Evolutionary conservation across 2,329 filamentous ascomycete species (phyloP).

Genomic region (Ceratocystis harringtonii): DNA sequence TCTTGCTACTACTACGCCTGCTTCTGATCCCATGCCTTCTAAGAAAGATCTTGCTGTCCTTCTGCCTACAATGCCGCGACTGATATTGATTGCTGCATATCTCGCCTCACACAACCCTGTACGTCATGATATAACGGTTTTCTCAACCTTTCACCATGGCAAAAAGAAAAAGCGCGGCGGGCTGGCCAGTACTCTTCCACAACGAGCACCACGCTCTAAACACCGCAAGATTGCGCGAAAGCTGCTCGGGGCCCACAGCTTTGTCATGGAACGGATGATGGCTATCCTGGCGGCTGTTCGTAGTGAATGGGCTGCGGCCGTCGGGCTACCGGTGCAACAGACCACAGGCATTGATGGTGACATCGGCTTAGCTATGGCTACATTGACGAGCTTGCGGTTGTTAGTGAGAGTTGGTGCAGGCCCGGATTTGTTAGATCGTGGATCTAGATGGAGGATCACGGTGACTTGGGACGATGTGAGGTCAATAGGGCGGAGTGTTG

Average conservation of each 20-base stretch:
- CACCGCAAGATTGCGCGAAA: slow-evolving; percentile 62
- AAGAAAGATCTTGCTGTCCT: slow-evolving; percentile 35
- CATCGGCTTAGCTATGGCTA: slow-evolving; percentile 52
- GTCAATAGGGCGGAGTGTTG: slow-evolving; percentile 54
- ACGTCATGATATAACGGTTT: slow-evolving; percentile 57
- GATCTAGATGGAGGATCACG: slow-evolving; percentile 62
- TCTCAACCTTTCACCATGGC: slow-evolving; percentile 53
- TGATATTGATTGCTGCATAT: slow-evolving; percentile 63
- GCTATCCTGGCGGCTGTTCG: slow-evolving; percentile 59
- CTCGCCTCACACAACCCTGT: slow-evolving; percentile 67
- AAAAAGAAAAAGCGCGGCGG: slow-evolving; percentile 37
- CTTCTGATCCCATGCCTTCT: background rate
- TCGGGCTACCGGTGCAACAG: slow-evolving; percentile 23
- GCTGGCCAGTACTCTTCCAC: slow-evolving; percentile 24
- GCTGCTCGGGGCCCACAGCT: slow-evolving; percentile 60
- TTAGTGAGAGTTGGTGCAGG: slow-evolving; percentile 49
- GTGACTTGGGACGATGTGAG: slow-evolving; percentile 64
- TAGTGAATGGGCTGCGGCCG: slow-evolving; percentile 34
- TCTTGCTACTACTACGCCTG: slow-evolving; percentile 3
- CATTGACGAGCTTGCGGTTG: slow-evolving; percentile 54
- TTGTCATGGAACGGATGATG: slow-evolving; percentile 62
- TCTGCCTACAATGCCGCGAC: slow-evolving; percentile 57
- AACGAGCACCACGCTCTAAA: slow-evolving; percentile 29
- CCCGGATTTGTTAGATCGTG: slow-evolving; percentile 51
- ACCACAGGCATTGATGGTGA: slow-evolving; percentile 35